Conservation (phyloP, 1,284 basidiomycete genomes). For the Hypsizygus ulmarius region DNA sequence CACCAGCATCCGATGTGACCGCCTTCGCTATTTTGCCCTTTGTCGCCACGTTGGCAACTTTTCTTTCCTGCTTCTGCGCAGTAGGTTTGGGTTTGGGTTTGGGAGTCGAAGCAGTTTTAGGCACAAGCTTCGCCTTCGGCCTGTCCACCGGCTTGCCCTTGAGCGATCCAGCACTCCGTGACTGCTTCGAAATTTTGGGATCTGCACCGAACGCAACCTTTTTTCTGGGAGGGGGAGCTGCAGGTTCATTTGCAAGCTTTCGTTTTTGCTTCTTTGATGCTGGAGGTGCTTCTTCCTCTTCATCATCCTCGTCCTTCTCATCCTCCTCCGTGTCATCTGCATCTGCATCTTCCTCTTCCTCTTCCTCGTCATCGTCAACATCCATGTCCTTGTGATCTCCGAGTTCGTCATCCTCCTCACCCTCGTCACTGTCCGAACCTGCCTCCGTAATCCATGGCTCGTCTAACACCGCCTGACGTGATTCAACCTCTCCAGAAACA, state of each 20-base stretch:
- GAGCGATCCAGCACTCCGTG: slow-evolving; percentile 24
- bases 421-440: slow-evolving; percentile 23
- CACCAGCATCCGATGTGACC: slow-evolving; percentile 14
- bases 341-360: slow-evolving; percentile 26
- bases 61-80: slow-evolving; percentile 17
- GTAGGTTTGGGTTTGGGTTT: slow-evolving; percentile 14
- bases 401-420: slow-evolving; percentile 26
- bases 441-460: slow-evolving; percentile 45
- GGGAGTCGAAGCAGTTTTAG: not conserved
- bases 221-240: slow-evolving; percentile 40
- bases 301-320: slow-evolving; percentile 31
- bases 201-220: slow-evolving; percentile 42
- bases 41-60: slow-evolving; percentile 24
- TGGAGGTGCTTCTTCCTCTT: slow-evolving; percentile 26
- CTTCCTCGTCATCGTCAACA: slow-evolving; percentile 30
- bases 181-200: slow-evolving; percentile 32
- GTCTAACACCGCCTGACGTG: slow-evolving; percentile 54
- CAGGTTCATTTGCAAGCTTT: slow-evolving; percentile 36
- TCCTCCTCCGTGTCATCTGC: slow-evolving; percentile 25
- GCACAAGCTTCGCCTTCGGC: slow-evolving; percentile 10
- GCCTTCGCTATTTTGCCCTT: slow-evolving; percentile 24
- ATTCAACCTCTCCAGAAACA: slow-evolving; percentile 47
- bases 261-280: slow-evolving; percentile 48
- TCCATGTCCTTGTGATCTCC: slow-evolving; percentile 24
- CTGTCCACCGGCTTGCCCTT: slow-evolving; percentile 8